Base-by-base conservation (phyloP, 164 flowering plant genomes). In the Aristolochia californica region DNA sequence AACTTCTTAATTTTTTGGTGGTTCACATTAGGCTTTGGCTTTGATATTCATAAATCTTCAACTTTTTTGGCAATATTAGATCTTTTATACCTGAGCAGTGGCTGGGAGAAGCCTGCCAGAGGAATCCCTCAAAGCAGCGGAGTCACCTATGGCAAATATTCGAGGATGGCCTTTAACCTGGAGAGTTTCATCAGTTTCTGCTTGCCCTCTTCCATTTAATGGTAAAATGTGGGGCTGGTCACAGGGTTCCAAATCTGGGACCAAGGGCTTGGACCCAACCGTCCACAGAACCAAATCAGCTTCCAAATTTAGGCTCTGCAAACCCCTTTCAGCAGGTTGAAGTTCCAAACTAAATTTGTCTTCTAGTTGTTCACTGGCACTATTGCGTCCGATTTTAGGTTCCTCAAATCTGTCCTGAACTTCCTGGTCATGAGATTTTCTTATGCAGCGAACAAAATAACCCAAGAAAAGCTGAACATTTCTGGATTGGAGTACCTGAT, bases 111-210 rank as follows among this genome's bases (percentile, higher is more conserved):
- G 67, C 69, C 69, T 81, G 45, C 99, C 99, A 48, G 66, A 63
- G 8, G 78, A 68, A 59, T 89, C 97, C 66, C 95, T 81, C n/a
- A 83, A 73, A 59, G 95, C 76, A 69, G 94, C 80, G 62, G 99
- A 83, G 67, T 93, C 96, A 44, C 99, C 99, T 56, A 93, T 67
- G 26, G 97, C 96, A 80, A 93, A 88, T 77, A 87, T 81, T 25
- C 83, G 88, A 22, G 94, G 96, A 63, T 89, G 89, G 30, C 99
- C 99, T 72, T 87, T 89, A 23, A 93, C 99, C 51, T 87, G 89
- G 47, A 93, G 94, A 60, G 95, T 93, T 72, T 93, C 99, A 76
- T 85, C 94, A 34, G 91, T 89, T 66, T 93, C 99, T 55, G 91
- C 87, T 76, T 93, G 98, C 52, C 99, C 99, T 58, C 88, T 78